Conservation (phyloP, 768 basidiomycete species). For the Postia placenta region DNA sequence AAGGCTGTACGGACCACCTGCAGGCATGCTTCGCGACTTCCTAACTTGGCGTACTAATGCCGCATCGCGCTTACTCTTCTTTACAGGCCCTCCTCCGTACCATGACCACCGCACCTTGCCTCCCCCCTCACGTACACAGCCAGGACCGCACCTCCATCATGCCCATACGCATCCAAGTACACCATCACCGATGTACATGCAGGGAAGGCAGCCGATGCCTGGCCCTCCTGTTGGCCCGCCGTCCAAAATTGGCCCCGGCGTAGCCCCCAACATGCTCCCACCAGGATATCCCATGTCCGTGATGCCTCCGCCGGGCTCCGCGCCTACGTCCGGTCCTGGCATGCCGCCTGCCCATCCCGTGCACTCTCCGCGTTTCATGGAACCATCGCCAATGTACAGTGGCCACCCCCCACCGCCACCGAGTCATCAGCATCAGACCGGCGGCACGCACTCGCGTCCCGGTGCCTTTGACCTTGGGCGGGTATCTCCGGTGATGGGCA, state of each 20-base stretch:
- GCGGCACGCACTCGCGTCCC: slow-evolving; percentile 5
- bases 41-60: too few species aligned
- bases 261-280: neutral
- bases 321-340: slow-evolving; percentile 19
- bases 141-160: slow-evolving; percentile 16
- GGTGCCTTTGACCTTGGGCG: slow-evolving; percentile 11
- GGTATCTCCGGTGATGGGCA: slow-evolving; percentile 27
- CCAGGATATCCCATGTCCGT: slow-evolving; percentile 16
- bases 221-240: slow-evolving; percentile 6
- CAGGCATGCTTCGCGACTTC: too few species aligned
- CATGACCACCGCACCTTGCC: neutral
- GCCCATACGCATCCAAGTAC: slow-evolving; percentile 17
- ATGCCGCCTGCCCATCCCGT: slow-evolving; percentile 11
- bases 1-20: too few species aligned
- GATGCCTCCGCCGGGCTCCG: slow-evolving; percentile 18
- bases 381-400: slow-evolving; percentile 27
- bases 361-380: slow-evolving; percentile 13
- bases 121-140: slow-evolving; percentile 9
- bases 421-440: slow-evolving; percentile 3
- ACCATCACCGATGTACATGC: slow-evolving; percentile 19
- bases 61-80: too few species aligned
- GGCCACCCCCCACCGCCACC: slow-evolving; percentile 15
- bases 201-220: slow-evolving; percentile 8
- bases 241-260: slow-evolving; percentile 2
- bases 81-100: too few species aligned